phyloP scores from a whole-genome alignment of 495 filamentous ascomycete genomes.

The Aspergillus nanangensis region DNA sequence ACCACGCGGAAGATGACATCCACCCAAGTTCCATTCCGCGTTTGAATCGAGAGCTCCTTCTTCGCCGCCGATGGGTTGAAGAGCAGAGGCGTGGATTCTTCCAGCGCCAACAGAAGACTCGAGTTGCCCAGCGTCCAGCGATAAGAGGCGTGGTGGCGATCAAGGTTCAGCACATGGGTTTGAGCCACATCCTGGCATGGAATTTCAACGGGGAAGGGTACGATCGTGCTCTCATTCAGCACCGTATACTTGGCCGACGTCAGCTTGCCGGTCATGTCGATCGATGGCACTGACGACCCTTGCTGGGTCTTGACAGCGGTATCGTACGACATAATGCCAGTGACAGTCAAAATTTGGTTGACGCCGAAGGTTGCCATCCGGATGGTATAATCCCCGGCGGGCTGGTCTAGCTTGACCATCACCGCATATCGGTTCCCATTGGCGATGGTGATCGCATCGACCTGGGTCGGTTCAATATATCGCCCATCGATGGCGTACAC shows the following conservation, averaged over 20 bases:
- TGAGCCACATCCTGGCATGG: slow-evolving; percentile 37
- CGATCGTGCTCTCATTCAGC: slow-evolving; percentile 29
- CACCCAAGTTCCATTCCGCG: slow-evolving; percentile 51
- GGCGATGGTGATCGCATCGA: slow-evolving; percentile 28
- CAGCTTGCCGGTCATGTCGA: slow-evolving; percentile 32
- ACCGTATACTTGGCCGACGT: slow-evolving; percentile 31
- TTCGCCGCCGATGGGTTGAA: slow-evolving; percentile 35
- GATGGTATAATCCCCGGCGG: slow-evolving; percentile 32
- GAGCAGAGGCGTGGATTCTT: slow-evolving; percentile 41
- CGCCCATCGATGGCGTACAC: slow-evolving; percentile 42
- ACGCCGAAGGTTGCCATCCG: slow-evolving; percentile 26
- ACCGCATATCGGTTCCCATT: slow-evolving; percentile 36
- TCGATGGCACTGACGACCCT: slow-evolving; percentile 30
- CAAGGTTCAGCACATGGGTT: slow-evolving; percentile 31
- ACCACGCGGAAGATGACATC: slow-evolving; percentile 47
- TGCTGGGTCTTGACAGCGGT: background rate
- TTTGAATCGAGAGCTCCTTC: slow-evolving; percentile 44
- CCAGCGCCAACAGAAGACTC: slow-evolving; percentile 25
- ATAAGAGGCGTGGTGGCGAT: slow-evolving; percentile 36
- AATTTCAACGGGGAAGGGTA: slow-evolving; percentile 37
- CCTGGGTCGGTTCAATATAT: slow-evolving; percentile 31
- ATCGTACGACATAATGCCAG: slow-evolving; percentile 22
- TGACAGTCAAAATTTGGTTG: slow-evolving; percentile 31
- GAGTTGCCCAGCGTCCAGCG: slow-evolving; percentile 43
- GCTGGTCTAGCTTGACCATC: slow-evolving; percentile 30